Percentiles rank a stretch among this genome's conserved stretches.
Conservation (phyloP, 2,329 filamentous ascomycete species). For the Pseudogymnoascus sp. region DNA sequence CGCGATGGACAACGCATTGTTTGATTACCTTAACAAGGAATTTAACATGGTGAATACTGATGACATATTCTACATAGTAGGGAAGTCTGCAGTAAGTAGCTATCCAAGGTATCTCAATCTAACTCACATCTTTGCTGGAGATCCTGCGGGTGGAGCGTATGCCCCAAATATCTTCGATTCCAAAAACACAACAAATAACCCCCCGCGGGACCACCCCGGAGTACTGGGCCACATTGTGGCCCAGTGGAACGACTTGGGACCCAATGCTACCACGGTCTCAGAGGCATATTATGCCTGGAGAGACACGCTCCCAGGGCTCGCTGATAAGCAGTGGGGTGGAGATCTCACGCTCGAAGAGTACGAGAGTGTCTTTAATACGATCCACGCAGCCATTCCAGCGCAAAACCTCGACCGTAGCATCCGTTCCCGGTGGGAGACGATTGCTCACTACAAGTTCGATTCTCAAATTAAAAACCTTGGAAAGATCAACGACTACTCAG, state of each 20-base stretch:
- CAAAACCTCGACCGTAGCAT: constrained; percentile 42
- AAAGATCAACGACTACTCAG: constrained; percentile 28
- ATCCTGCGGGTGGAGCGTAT: constrained; percentile 35
- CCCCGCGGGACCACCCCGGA: constrained; percentile 30
- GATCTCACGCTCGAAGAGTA: constrained; percentile 36
- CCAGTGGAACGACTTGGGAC: constrained; percentile 47
- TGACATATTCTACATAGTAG: constrained; percentile 43
- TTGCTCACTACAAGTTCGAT: constrained; percentile 31
- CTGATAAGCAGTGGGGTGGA: constrained; percentile 46
- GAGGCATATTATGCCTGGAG: constrained; percentile 45
- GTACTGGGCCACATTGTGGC: constrained; percentile 42
- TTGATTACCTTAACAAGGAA: constrained; percentile 30
- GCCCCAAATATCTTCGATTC: constrained; percentile 43
- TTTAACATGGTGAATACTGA: constrained; percentile 46
- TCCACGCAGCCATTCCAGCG: constrained; percentile 36
- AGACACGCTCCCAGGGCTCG: constrained; percentile 42
- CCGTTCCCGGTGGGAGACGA: constrained; percentile 29
- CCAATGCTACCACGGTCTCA: constrained; percentile 41
- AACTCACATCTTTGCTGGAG: constrained; percentile 30
- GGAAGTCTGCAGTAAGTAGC: constrained; percentile 35
- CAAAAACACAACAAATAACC: constrained; percentile 40
- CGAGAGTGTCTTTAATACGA: constrained; percentile 29
- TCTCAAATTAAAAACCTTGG: background rate
- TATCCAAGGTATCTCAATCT: constrained; percentile 41
- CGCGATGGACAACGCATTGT: constrained; percentile 41